A percentile compares a stretch with the other conserved stretches of the same genome.
phyloP scores from a whole-genome alignment of 768 basidiomycete genomes.

The Hirschioporus abietinus region DNA sequence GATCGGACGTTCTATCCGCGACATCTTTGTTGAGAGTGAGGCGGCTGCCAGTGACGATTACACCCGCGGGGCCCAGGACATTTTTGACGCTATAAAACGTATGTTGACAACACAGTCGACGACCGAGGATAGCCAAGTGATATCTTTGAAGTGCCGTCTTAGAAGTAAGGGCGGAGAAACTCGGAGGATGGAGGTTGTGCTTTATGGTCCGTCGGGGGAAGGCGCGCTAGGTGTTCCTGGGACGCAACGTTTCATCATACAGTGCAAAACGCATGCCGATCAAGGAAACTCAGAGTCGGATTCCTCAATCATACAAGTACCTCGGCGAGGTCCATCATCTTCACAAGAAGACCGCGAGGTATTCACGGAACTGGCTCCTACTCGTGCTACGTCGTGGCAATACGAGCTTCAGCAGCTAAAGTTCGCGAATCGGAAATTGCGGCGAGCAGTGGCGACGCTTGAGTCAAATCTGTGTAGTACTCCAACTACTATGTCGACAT shows the following conservation, averaged over 20 bases:
- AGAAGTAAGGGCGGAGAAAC: conserved; percentile 30
- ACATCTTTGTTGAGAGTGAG: conserved; percentile 26
- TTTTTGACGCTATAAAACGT: conserved; percentile 19
- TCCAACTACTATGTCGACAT: neutral
- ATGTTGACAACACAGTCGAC: conserved; percentile 14
- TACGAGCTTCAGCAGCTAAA: conserved; percentile 85
- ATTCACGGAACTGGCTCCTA: conserved; percentile 67
- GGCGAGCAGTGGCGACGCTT: conserved; percentile 48
- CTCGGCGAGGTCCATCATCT: neutral
- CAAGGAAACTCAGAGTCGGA: neutral
- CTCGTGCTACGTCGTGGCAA: conserved; percentile 81
- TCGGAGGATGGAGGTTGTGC: conserved; percentile 28
- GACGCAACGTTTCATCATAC: neutral
- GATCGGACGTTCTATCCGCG: conserved; percentile 40
- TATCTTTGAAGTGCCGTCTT: conserved; percentile 26
- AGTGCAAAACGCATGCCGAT: neutral
- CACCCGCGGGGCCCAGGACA: conserved; percentile 17
- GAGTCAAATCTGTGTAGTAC: conserved; percentile 18
- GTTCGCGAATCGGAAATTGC: conserved; percentile 60
- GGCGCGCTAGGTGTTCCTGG: neutral
- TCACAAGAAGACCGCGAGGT: conserved; percentile 33
- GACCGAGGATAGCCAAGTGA: conserved; percentile 23
- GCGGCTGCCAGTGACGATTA: conserved; percentile 11
- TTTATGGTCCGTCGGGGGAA: conserved; percentile 31
- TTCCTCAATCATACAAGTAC: too few species aligned